Base-by-base conservation (phyloP, 163 green algal species). In the Volvox carteri region DNA sequence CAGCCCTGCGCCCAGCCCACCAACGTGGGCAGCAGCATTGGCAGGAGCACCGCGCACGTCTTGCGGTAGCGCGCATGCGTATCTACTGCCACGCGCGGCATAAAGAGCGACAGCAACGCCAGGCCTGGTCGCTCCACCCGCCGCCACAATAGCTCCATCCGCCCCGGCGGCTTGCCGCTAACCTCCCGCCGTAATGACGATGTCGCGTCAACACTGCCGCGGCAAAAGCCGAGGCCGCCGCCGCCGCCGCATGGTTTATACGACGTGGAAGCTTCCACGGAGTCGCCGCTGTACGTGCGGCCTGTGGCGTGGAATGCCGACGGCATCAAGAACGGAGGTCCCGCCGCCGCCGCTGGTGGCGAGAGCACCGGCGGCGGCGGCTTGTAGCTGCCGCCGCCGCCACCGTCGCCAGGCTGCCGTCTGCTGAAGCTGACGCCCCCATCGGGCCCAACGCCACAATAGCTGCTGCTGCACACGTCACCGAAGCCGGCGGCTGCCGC, bases 11-110 rank as follows among this genome's bases (percentile, higher is more conserved):
- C 41, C 54, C 42, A 65, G 21, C 39, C 73, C 44, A 90, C 12
- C 28, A 90, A 25, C 28, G 79, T 74, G 30, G 88, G 88, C 73
- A 90, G 48, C 44, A 90, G 37, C 48, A 83, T 60, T 30, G 88
- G 88, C 42, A 92, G 80, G 73, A 90, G 46, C 48, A 89, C 80
- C 30, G 81, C 88, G 44, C 78, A 90, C n/a, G 37, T n/a, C 81
- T 89, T 91, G 52, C 54, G 70, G 54, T 88, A 91, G 33, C 54
- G 79, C 30, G 79, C 79, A 62, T 78, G 79, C 18, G 44, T 68
- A 67, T 70, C 68, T 2, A 68, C 19, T 33, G 83, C 48, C 0
- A 81, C 72, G 30, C 85, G 81, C 44, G 88, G 88, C 60, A 92
- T 86, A 54, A 86, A 89, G 1, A 92, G 4, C 1, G 88, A 92